Evolutionary conservation across 306 rosid genomes (phyloP), one percentile per base, ranked within the genome.

Genomic region (Delonix regia): DNA sequence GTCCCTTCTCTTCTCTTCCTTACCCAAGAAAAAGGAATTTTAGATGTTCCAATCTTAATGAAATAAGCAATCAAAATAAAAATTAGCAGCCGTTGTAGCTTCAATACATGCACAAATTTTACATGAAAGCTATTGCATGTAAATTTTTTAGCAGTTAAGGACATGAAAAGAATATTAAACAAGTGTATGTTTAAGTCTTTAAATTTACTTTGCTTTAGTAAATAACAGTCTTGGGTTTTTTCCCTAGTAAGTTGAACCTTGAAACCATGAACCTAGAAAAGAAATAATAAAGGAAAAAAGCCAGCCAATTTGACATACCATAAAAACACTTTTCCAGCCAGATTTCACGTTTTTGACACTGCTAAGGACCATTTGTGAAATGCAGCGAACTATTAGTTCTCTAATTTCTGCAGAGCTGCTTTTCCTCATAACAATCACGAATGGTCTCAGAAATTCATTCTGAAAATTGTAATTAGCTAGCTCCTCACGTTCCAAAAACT

Each of bases 361-460:
- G 79, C 96, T 91, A 86, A 96, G 99, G 84, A 96, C 97, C 99
- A 96, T 96, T 85, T 96, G 99, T 56, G 99, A 96, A 84, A 96
- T 91, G 82, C 99, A 96, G 66, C 99, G 92, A 70, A 93, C 95
- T 76, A 93, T 93, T 79, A 96, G 83, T 85, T 96, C 99, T 88
- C 89, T 93, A 73, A 96, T 96, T 89, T 96, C 99, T 33, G 93
- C 86, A 80, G 92, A 87, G 81, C 82, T 78, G 85, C 99, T 96
- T 83, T 96, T 93, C 87, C 88, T 94, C 97, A 96, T 91, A 65
- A 96, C 98, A 78, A 96, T 93, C 85, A 91, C 99, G 60, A 96
- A 96, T 45, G 99, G 99, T 82, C 98, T 88, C 81, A 96, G 89
- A 90, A 96, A 93, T 77, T 96, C 98, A 82, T 93, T 96, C 89